A percentile compares a stretch with the other conserved stretches of the same genome.
phyloP scores from a whole-genome alignment of 768 basidiomycete genomes.

The Cystobasidium ongulense region DNA sequence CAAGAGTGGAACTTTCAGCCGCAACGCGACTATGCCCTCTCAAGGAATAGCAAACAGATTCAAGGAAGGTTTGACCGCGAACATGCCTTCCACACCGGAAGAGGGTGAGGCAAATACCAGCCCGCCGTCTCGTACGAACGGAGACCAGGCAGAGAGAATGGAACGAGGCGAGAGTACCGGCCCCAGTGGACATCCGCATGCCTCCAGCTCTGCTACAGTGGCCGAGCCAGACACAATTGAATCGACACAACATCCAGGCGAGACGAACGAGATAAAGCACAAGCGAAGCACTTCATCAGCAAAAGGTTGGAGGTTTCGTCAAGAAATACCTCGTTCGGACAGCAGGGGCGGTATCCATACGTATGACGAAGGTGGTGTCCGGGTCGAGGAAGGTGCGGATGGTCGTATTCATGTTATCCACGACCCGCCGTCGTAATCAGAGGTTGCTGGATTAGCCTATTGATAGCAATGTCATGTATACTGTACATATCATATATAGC shows the following conservation, averaged over 20 bases:
- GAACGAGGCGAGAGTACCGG: neutral
- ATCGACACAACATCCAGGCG: no score
- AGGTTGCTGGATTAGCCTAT: no score
- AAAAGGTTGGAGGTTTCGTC: neutral
- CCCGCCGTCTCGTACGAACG: no score
- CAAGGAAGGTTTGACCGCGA: neutral
- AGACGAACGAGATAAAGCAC: no score
- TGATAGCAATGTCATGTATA: no score
- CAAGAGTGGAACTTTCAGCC: neutral
- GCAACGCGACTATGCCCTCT: neutral
- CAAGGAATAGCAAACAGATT: neutral
- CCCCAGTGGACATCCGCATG: neutral
- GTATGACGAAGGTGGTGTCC: neutral
- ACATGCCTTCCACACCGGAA: no score
- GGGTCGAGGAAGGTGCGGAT: neutral
- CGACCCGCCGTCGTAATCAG: neutral
- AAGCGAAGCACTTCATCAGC: neutral
- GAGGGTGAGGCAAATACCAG: no score
- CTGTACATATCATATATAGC: no score
- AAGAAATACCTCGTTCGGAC: neutral
- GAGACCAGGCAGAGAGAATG: neutral
- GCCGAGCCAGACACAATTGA: neutral
- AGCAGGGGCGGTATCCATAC: neutral
- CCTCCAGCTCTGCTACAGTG: neutral
- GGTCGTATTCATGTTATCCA: neutral